phyloP scores from a whole-genome alignment of 2,329 filamentous ascomycete species.

The Tolypocladium cylindrosporum region DNA sequence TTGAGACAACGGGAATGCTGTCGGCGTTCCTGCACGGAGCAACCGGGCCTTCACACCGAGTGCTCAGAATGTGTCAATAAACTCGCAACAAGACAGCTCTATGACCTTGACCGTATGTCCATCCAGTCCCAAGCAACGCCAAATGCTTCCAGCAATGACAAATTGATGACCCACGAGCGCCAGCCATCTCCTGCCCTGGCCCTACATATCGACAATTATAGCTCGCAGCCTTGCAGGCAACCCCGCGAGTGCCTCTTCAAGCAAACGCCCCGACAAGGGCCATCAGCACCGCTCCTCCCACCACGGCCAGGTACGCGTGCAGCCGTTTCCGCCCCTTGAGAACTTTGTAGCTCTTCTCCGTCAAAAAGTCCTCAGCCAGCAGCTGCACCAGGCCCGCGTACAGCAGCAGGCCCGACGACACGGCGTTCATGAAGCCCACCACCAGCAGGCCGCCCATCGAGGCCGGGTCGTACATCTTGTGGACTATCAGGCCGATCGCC shows the following conservation, averaged over 20 bases:
- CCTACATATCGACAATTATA: neutral
- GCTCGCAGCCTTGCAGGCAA: neutral
- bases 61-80: neutral
- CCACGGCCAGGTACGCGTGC: conserved; percentile 53
- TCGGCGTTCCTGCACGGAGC: neutral
- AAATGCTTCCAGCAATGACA: neutral
- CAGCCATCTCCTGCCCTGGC: neutral
- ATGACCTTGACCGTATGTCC: neutral
- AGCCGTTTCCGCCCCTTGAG: conserved; percentile 52
- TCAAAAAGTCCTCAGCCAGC: conserved; percentile 73
- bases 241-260: conserved; percentile 18
- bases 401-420: conserved; percentile 68
- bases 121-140: neutral
- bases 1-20: neutral
- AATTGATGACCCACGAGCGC: neutral
- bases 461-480: conserved; percentile 71
- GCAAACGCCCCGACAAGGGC: conserved; percentile 65
- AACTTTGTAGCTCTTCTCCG: conserved; percentile 62
- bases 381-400: conserved; percentile 80
- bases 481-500: conserved; percentile 68
- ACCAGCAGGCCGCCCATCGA: conserved; percentile 60
- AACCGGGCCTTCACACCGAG: neutral
- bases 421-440: conserved; percentile 81
- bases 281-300: conserved; percentile 58
- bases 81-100: neutral